Percentiles rank a stretch among this genome's conserved stretches.
phyloP scores from a whole-genome alignment of 345 rosid species.

The Euphorbia peplus region DNA sequence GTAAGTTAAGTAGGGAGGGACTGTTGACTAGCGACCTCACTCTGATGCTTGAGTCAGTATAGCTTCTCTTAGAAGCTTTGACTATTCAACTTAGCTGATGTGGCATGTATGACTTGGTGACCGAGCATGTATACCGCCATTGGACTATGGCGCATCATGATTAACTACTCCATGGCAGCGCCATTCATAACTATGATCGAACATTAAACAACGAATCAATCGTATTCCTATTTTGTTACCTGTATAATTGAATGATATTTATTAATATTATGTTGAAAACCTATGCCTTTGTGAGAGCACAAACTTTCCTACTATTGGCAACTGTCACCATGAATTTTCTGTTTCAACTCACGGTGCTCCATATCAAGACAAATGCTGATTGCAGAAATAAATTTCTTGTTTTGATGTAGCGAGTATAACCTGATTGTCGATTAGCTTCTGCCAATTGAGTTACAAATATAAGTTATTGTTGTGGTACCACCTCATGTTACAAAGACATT shows the following conservation, averaged over 20 bases:
- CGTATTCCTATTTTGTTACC: not conserved
- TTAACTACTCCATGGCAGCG: no score
- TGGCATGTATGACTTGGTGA: no score
- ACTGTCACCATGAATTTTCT: not conserved
- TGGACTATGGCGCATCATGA: no score
- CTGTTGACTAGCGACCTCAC: no score
- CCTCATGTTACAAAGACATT: not conserved
- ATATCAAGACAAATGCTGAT: not conserved
- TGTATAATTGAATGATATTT: not conserved
- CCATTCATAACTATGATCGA: no score
- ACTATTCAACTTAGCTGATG: no score
- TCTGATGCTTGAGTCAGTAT: no score
- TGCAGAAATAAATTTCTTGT: not conserved
- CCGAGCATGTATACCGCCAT: no score
- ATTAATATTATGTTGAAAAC: not conserved
- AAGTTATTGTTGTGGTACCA: not conserved
- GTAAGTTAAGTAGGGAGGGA: no score
- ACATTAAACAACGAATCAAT: not conserved
- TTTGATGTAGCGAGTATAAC: not conserved
- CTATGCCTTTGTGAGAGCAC: not conserved
- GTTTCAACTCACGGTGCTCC: not conserved
- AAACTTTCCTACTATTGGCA: not conserved
- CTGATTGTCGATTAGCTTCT: not conserved
- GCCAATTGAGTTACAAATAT: not conserved
- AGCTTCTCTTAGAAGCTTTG: no score